Conservation (phyloP, 352 stramenopile species). For the Peronospora destructor region DNA sequence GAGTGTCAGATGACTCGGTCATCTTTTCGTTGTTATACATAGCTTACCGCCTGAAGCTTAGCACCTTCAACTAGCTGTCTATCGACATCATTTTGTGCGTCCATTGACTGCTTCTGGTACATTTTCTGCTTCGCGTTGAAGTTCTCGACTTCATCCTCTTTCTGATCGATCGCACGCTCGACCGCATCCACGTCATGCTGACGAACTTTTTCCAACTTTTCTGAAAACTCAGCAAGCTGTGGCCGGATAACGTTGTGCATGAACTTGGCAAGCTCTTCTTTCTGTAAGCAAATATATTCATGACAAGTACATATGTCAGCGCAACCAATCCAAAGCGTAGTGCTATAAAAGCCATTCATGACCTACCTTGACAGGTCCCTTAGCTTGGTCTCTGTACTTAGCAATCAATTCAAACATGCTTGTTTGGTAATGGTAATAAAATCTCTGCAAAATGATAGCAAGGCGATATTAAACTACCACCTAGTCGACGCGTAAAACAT, state of each 20-base stretch:
- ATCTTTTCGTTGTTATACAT: neutral
- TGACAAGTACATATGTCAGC: neutral
- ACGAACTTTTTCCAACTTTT: constrained; percentile 57
- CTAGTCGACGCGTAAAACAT: neutral
- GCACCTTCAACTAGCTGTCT: constrained; percentile 56
- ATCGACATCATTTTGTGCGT: constrained; percentile 54
- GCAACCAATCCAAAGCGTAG: neutral
- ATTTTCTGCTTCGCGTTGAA: constrained; percentile 50
- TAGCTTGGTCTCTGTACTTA: constrained; percentile 58
- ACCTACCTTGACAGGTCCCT: constrained; percentile 51
- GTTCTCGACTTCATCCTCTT: constrained; percentile 46
- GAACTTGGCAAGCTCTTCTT: constrained; percentile 59
- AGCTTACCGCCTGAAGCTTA: constrained; percentile 54
- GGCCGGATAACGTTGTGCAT: constrained; percentile 47
- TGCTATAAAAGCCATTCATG: neutral
- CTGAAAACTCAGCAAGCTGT: constrained; percentile 44
- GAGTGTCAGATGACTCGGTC: neutral
- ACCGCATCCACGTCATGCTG: constrained; percentile 48
- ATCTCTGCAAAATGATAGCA: constrained; percentile 34
- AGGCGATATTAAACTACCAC: neutral
- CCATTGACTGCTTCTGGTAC: constrained; percentile 52
- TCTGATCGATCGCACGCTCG: constrained; percentile 49
- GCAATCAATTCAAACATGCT: constrained; percentile 65
- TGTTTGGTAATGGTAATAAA: constrained; percentile 67
- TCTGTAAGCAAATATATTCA: constrained; percentile 22